A percentile compares a stretch with the other conserved stretches of the same genome.
phyloP scores from a whole-genome alignment of 2,329 filamentous ascomycete species.

The Paracorniculantispora psalliotae region DNA sequence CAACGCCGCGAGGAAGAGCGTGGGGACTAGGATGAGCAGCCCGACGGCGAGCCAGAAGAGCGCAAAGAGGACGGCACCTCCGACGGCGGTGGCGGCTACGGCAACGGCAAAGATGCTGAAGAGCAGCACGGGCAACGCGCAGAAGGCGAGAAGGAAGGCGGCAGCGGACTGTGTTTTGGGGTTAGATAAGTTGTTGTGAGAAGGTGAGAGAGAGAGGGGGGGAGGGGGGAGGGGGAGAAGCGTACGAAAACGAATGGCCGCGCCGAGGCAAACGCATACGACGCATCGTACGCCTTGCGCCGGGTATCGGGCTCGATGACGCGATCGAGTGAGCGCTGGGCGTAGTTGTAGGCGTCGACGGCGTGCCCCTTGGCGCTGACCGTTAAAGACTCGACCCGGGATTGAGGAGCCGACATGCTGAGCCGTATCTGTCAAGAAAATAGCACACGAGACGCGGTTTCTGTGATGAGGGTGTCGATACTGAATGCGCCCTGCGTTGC shows the following conservation, averaged over 20 bases:
- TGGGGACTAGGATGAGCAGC: slow-evolving; percentile 62
- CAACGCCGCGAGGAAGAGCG: slow-evolving; percentile 60
- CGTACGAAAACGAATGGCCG: slow-evolving; percentile 68
- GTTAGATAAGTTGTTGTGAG: neutral
- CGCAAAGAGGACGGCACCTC: slow-evolving; percentile 59
- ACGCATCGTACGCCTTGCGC: slow-evolving; percentile 48
- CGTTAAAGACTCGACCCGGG: slow-evolving; percentile 15
- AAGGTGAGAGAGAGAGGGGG: slow-evolving; percentile 12
- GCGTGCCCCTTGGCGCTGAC: slow-evolving; percentile 29
- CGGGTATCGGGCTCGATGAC: slow-evolving; percentile 57
- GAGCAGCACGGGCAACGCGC: slow-evolving; percentile 60
- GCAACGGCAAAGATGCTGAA: slow-evolving; percentile 63
- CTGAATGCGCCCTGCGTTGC: neutral
- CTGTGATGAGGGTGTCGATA: neutral
- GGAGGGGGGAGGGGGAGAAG: slow-evolving; percentile 2
- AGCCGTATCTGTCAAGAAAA: neutral
- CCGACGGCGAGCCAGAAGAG: slow-evolving; percentile 65
- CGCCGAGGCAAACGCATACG: slow-evolving; percentile 51
- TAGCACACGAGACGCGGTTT: neutral
- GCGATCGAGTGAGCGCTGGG: slow-evolving; percentile 42
- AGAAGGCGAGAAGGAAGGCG: slow-evolving; percentile 58
- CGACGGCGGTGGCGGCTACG: slow-evolving; percentile 57
- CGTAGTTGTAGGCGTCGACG: slow-evolving; percentile 33
- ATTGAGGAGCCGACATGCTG: slow-evolving; percentile 3
- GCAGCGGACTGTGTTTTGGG: slow-evolving; percentile 57